Base-by-base conservation (phyloP, 192 early-diverging fungal genomes). In the Chytriomyces sp. region DNA sequence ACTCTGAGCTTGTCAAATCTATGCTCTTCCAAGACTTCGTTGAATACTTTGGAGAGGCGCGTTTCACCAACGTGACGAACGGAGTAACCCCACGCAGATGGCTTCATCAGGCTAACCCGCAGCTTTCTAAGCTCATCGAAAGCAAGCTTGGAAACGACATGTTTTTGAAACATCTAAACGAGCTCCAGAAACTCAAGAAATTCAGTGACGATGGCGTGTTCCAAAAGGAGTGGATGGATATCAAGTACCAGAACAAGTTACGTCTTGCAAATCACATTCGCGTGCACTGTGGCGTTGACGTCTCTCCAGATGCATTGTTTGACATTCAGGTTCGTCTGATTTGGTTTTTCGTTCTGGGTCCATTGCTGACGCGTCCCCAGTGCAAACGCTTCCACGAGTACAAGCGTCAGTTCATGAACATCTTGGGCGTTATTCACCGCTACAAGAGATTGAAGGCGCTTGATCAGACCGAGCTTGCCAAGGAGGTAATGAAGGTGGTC, bases 321-420 rank as follows among this genome's bases (percentile, higher is more conserved):
- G 97, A 99, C 80, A 88, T 97, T 63, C 96, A 95, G 79, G 81
- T 82, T 52, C 4, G 74, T 52, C 61, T 52, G 19, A 19, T 12
- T 79, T 1, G 22, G n/a, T 61, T 52, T 4, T 70, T 80, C n/a
- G 10, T 80, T 33, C 59, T 25, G 32, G 28, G 6, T 4, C 75
- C 12, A 2, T 12, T 5, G 2, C 56, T 26, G 39, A 77, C 3
- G 44, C 22, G 32, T 32, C 12, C 22, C 4, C 72, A 85, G 82
- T 94, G 94, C 77, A 99, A 97, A 86, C 92, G 97, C 82, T 92
- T 98, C 73, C 97, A 99, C 80, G 97, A 98, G 84, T 99, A 98
- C 84, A 98, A 99, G 86, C 92, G 97, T 73, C 97, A 99, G 87
- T 95, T 94, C 79, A 93, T 99, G 92, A 99, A 99, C 82, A 96